These are phyloP conservation scores for Ascomycota sp. DNA, from an alignment of 2,329 filamentous ascomycete genomes.

Conservation along the genomic window DNA sequence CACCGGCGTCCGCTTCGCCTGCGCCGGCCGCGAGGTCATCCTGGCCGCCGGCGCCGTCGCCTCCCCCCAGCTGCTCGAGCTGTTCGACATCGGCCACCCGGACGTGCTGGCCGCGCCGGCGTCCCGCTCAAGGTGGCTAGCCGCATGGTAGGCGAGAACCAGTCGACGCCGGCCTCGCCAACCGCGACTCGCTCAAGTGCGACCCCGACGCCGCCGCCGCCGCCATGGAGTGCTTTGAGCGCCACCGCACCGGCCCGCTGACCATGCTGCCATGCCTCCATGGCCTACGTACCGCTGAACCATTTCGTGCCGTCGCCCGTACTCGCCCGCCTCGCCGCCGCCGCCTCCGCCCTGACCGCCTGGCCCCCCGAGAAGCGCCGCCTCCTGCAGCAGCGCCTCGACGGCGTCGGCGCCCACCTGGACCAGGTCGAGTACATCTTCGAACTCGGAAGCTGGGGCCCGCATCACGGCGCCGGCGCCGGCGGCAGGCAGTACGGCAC, in stretches of 20 bases:
- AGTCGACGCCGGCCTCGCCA: constrained; percentile 19
- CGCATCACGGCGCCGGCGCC: constrained; percentile 12
- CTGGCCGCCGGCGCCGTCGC: constrained; percentile 35
- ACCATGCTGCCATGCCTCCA: constrained; percentile 18
- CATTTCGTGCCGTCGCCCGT: constrained; percentile 9
- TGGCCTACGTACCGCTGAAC: constrained; percentile 20
- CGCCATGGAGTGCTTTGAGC: constrained; percentile 14
- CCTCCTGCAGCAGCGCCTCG: constrained; percentile 14
- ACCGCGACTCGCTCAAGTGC: constrained; percentile 17
- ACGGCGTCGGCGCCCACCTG: constrained; percentile 8
- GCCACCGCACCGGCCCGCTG: constrained; percentile 13
- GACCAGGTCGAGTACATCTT: constrained; percentile 30
- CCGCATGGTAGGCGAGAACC: constrained; percentile 25
- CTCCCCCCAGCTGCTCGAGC: constrained; percentile 37
- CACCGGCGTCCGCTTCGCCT: constrained; percentile 13
- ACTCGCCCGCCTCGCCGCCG: constrained; percentile 6
- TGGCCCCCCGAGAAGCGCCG: constrained; percentile 7
- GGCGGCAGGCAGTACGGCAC: constrained; percentile 23
- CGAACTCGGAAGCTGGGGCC: constrained; percentile 25
- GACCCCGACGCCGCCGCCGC: constrained; percentile 9
- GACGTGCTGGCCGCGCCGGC: constrained; percentile 14
- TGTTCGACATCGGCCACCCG: constrained; percentile 35
- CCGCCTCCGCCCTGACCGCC: constrained; percentile 5
- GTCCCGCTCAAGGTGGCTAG: constrained; percentile 19
- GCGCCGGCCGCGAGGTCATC: constrained; percentile 32